A percentile compares a stretch with the other conserved stretches of the same genome.
Evolutionary conservation across 2,329 filamentous ascomycete genomes (phyloP).

Genomic region (Phyllosticta citribraziliensis): DNA sequence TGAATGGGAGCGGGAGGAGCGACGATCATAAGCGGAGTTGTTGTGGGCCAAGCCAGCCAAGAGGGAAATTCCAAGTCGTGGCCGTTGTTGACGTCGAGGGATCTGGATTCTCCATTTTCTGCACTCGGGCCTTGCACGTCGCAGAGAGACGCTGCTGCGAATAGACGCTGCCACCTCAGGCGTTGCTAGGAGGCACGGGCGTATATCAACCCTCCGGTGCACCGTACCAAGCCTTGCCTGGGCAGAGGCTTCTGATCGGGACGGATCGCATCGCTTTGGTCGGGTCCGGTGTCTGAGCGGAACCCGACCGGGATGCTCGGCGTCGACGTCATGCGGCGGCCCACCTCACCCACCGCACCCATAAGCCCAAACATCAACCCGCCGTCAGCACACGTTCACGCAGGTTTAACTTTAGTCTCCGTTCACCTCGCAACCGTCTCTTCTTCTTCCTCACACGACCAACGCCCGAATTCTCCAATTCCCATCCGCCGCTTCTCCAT

Average conservation of each 20-base stretch:
- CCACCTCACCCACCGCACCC: not conserved
- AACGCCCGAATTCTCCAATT: not conserved
- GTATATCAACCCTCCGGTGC: no score
- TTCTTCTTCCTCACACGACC: not conserved
- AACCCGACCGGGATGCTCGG: conserved; percentile 5
- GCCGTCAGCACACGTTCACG: not conserved
- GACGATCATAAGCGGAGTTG: not conserved
- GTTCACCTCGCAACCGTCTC: not conserved
- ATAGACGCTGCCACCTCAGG: no score
- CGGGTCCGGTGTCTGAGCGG: not conserved
- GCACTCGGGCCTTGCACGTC: no score
- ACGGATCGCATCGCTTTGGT: not conserved
- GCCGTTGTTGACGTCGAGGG: not conserved
- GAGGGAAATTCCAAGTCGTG: not conserved
- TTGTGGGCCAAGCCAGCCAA: not conserved
- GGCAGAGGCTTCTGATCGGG: not conserved
- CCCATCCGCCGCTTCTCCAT: not conserved
- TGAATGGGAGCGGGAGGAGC: not conserved
- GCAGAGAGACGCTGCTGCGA: no score
- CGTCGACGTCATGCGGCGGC: conserved; percentile 6
- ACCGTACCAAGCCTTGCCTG: no score
- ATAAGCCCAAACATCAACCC: not conserved
- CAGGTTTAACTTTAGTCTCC: not conserved
- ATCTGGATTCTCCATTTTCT: no score
- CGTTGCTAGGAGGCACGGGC: no score